Evolutionary conservation across 2,329 filamentous ascomycete genomes (phyloP).

Genomic region (Xylariomycetidae sp.): DNA sequence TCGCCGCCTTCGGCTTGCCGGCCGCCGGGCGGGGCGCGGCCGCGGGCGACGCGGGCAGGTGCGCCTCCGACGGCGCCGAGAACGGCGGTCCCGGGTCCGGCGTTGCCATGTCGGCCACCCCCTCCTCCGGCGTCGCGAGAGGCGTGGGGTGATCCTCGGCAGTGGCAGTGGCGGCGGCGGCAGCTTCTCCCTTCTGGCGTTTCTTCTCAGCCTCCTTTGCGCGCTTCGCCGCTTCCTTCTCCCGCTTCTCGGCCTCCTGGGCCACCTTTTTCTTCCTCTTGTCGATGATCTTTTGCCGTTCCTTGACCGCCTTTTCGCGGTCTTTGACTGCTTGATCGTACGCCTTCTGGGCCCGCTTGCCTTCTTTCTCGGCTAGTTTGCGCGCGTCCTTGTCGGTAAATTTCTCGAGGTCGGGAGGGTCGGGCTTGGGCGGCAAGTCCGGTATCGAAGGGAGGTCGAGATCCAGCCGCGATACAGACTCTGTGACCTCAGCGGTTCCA

Average conservation of each 20-base stretch:
- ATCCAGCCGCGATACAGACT: conserved; percentile 12
- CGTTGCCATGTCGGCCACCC: neutral
- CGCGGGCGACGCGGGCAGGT: neutral
- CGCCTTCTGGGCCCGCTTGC: conserved; percentile 53
- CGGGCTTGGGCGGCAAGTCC: conserved; percentile 46
- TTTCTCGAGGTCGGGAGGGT: conserved; percentile 48
- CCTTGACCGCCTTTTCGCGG: conserved; percentile 56
- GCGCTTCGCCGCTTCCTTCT: conserved; percentile 30
- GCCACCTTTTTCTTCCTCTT: conserved; percentile 42
- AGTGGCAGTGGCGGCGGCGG: conserved; percentile 2
- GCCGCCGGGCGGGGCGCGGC: neutral
- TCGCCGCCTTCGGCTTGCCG: conserved; percentile 10
- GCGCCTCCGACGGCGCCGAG: neutral
- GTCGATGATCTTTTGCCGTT: conserved; percentile 54
- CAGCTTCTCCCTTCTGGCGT: conserved; percentile 2
- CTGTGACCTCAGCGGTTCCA: conserved; percentile 7
- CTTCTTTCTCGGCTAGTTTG: conserved; percentile 64
- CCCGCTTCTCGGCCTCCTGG: conserved; percentile 35
- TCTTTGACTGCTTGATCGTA: conserved; percentile 63
- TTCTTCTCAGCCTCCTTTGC: conserved; percentile 10
- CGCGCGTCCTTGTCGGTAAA: conserved; percentile 59
- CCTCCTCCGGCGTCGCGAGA: too few relatives aligned
- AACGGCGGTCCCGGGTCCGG: conserved; percentile 1
- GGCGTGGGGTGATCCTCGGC: neutral
- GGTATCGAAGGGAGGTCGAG: conserved; percentile 37